phyloP scores from a whole-genome alignment of 345 rosid species.

The Carallia brachiata region DNA sequence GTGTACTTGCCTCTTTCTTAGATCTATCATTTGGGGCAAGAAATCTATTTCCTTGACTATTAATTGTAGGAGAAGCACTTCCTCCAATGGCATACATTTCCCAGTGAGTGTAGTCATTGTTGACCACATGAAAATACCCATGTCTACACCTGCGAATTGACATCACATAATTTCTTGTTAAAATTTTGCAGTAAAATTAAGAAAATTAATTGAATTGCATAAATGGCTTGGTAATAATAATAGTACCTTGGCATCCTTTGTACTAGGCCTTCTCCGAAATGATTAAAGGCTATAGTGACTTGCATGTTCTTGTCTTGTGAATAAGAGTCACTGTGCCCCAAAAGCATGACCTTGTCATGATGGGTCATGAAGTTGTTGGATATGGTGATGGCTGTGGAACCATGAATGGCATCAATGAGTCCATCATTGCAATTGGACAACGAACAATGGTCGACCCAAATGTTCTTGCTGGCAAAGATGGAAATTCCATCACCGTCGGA shows the following conservation, averaged over 20 bases:
- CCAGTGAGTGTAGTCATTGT: constrained; percentile 36
- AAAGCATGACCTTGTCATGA: constrained; percentile 31
- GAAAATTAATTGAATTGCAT: no score
- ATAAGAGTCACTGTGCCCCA: constrained; percentile 32
- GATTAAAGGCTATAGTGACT: constrained; percentile 27
- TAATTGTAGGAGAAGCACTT: constrained; percentile 26
- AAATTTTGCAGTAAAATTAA: no score
- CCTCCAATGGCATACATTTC: constrained; percentile 35
- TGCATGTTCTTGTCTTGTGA: constrained; percentile 18
- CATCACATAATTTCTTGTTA: no score
- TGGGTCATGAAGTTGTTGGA: constrained; percentile 28
- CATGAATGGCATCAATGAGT: constrained; percentile 18
- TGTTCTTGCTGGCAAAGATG: constrained; percentile 12
- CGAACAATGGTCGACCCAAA: constrained; percentile 28
- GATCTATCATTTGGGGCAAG: constrained; percentile 21
- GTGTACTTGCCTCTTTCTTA: constrained; percentile 17
- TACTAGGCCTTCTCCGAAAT: constrained; percentile 25
- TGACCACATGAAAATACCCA: constrained; percentile 33
- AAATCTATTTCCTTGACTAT: constrained; percentile 30
- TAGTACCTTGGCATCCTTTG: constrained; percentile 34
- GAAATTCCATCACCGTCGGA: constrained; percentile 30
- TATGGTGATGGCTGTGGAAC: constrained; percentile 25
- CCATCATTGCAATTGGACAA: constrained; percentile 27
- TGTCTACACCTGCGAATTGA: constrained; percentile 24
- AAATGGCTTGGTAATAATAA: no score